Percentiles rank a stretch among this genome's conserved stretches.
Conservation (phyloP, 306 rosid species). For the Inga oerstediana region DNA sequence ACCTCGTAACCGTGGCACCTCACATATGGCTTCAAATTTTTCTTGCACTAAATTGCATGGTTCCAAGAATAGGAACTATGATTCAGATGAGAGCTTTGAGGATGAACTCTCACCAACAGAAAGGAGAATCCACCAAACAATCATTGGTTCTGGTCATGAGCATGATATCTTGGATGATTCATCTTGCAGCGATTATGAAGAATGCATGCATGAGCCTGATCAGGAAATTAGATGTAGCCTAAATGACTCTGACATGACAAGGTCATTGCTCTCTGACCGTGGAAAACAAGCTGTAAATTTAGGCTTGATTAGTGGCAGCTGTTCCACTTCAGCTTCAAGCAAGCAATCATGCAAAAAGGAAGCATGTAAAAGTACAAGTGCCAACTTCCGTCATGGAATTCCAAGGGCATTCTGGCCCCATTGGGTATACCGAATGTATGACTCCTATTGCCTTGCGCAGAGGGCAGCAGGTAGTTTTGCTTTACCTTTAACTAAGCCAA, state of each 20-base stretch:
- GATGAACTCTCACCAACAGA: constrained; percentile 62
- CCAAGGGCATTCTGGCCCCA: constrained; percentile 74
- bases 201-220: constrained; percentile 45
- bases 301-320: constrained; percentile 44
- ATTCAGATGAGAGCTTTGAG: constrained; percentile 69
- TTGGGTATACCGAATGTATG: constrained; percentile 90
- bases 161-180: constrained; percentile 55
- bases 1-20: constrained; percentile 18
- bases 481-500: constrained; percentile 29
- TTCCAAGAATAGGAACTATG: constrained; percentile 49
- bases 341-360: constrained; percentile 47
- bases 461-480: constrained; percentile 73
- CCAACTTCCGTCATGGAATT: constrained; percentile 47
- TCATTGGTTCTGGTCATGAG: constrained; percentile 48
- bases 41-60: constrained; percentile 38
- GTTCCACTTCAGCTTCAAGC: constrained; percentile 52
- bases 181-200: constrained; percentile 55
- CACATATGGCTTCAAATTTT: constrained; percentile 37
- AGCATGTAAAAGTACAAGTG: constrained; percentile 33
- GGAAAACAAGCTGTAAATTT: constrained; percentile 45
- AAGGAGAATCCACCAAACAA: constrained; percentile 58
- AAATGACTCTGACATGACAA: constrained; percentile 48
- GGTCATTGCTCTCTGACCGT: constrained; percentile 42
- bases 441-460: constrained; percentile 87
- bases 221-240: constrained; percentile 42